These are phyloP conservation scores for Trypanosoma melophagium DNA, from an alignment of 208 protist genomes.

Conservation along the genomic window DNA sequence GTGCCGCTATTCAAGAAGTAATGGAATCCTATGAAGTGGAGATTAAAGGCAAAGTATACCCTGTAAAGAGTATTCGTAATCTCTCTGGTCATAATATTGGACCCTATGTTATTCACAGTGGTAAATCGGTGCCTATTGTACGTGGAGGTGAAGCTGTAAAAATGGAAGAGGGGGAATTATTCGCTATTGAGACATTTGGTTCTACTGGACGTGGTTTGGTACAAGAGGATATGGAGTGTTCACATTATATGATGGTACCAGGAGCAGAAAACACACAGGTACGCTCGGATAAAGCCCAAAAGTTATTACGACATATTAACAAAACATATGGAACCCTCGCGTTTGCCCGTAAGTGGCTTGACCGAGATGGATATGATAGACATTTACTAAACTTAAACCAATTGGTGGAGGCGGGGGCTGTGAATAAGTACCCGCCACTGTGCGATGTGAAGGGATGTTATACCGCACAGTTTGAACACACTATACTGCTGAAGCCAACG, in stretches of 20 bases:
- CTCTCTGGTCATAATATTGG: constrained; percentile 98
- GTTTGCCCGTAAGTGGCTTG: constrained; percentile 98
- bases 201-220: constrained; percentile 95
- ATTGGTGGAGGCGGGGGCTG: constrained; percentile 85
- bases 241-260: constrained; percentile 98
- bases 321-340: constrained; percentile 95
- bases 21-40: constrained; percentile 98
- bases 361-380: constrained; percentile 91
- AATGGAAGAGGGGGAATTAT: constrained; percentile 98
- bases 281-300: constrained; percentile 85
- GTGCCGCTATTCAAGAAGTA: constrained; percentile 96
- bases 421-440: constrained; percentile 96
- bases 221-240: constrained; percentile 95
- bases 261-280: constrained; percentile 63
- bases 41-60: constrained; percentile 93
- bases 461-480: constrained; percentile 98
- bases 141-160: constrained; percentile 91
- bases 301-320: constrained; percentile 92
- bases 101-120: constrained; percentile 98
- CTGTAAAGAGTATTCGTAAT: constrained; percentile 97
- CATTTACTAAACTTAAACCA: constrained; percentile 89
- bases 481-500: constrained; percentile 93
- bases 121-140: constrained; percentile 99
- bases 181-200: constrained; percentile 99
- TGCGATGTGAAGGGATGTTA: constrained; percentile 96